Base-by-base conservation (phyloP, 805 yeast genomes). In the Wickerhamomyces subpelliculosus region DNA sequence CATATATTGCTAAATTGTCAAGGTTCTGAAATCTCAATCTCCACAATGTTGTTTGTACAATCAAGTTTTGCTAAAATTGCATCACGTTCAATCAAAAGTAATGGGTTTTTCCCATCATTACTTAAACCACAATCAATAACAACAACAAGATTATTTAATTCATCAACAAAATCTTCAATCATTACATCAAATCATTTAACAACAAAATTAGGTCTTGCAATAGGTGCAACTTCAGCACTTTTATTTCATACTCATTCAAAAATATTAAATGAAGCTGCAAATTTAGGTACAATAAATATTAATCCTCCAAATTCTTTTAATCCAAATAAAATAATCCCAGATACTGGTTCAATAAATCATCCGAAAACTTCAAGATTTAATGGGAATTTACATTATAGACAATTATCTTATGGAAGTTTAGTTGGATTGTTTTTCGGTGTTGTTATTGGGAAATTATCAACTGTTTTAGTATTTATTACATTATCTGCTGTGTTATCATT, bases 341-440 rank as follows among this genome's bases (percentile, higher is more conserved):
- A 45, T 17, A 19, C 35, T 4, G 24, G 29, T 10, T 34, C 35
- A 3, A 23, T 40, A 2, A 39, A 37, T 4, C 34, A 32, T 24
- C 46, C 50, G 43, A 24, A 39, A 20, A 27, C 34, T 5, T 47
- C 56, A 2, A 50, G 57, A 42, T 48, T 73, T 38, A 65, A 64
- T n/a, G 72, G 73, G 0, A 64, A 62, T 39, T 58, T 78, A 44
- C 70, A 72, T 49, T 79, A 79, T 50, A 69, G 67, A 42, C 80
- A 79, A 47, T 60, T 79, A 44, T 68, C 81, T 16, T 59, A 77
- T 46, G 86, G 86, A 0, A 73, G 81, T 0, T 58, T 78, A 46
- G 63, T 75, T 12, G 85, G 86, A 0, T 53, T 78, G 31, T 64
- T 72, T 35, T 49, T 72, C 34, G 86, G 86, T 3, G 62, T 76